Evolutionary conservation across 345 rosid genomes (phyloP).

Genomic region (Isatis tinctoria): DNA sequence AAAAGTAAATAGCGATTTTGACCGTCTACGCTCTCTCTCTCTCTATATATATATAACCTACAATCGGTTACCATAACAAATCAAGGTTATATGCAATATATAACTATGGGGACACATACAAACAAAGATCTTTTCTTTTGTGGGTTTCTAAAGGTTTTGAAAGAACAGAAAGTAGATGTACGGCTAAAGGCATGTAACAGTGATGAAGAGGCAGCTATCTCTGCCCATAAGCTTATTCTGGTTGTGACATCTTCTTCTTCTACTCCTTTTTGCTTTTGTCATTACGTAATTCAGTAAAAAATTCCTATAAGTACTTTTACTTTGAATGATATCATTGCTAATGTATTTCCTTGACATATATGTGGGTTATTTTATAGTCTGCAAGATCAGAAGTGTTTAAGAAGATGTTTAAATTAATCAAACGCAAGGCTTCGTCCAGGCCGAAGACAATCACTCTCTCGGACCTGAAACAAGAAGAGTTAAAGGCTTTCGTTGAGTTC

Average conservation of each 20-base stretch:
- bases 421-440: neutral
- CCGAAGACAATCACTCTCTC: neutral
- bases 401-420: neutral
- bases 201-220: neutral
- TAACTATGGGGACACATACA: neutral
- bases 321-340: too few relatives aligned
- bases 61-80: too few relatives aligned
- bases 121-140: neutral
- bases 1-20: too few relatives aligned
- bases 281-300: neutral
- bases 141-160: neutral
- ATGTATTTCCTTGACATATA: too few relatives aligned
- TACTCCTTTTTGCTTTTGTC: neutral
- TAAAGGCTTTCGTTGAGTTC: neutral
- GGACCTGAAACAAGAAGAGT: neutral
- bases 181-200: neutral
- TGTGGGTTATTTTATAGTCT: too few relatives aligned
- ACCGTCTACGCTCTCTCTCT: too few relatives aligned
- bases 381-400: neutral
- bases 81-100: neutral
- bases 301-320: too few relatives aligned
- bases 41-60: too few relatives aligned
- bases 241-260: neutral
- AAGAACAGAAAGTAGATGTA: neutral
- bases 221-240: neutral